Evolutionary conservation across 2,329 filamentous ascomycete species (phyloP), one percentile per base, ranked within the genome.

Genomic region (Chaetomium sp.): DNA sequence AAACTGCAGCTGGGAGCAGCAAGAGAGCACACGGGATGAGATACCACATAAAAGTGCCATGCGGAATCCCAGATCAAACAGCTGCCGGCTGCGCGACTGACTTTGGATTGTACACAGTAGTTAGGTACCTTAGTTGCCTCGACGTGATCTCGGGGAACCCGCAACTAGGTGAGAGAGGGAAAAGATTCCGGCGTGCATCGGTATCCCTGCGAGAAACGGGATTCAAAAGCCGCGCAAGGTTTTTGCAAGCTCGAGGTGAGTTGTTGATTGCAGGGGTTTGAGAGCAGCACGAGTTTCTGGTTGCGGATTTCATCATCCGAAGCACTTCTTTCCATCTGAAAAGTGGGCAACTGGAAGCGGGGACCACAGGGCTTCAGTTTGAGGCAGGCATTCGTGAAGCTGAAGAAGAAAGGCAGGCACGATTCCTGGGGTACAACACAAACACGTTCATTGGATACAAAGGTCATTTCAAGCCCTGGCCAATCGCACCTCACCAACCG

Each of bases 361-460:
- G n/a, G n/a, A 47, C 21, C 45, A 47, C 21, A 23, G 45, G 38
- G 38, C 16, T 42, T 35, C 38, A 42, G 38, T 13, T 19, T 42
- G 38, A 42, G 38, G 38, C 54, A 38, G 8, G 35, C 13, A 42
- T 29, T 38, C 35, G 55, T 27, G n/a, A 21, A 27, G 21, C 7
- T 25, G n/a, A 50, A 56, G 50, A 21, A 38, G 53, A 56, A 31
- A n/a, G 60, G 60, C 38, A 56, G 35, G 60, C 31, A 31, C 53
- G 53, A 57, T 57, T 33, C 10, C 56, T 55, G 62, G 57, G 57
- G 51, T 57, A 64, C 21, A 42, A 23, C 35, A 25, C 57, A 56
- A 23, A 5, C 25, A 5, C 21, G 31, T 45, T 58, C 33, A 63
- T 63, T 64, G 62, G 62, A 19, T 21, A 21, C 16, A 16, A 7